Conservation (phyloP, 31 red algal genomes). For the Porphyra umbilicalis region DNA sequence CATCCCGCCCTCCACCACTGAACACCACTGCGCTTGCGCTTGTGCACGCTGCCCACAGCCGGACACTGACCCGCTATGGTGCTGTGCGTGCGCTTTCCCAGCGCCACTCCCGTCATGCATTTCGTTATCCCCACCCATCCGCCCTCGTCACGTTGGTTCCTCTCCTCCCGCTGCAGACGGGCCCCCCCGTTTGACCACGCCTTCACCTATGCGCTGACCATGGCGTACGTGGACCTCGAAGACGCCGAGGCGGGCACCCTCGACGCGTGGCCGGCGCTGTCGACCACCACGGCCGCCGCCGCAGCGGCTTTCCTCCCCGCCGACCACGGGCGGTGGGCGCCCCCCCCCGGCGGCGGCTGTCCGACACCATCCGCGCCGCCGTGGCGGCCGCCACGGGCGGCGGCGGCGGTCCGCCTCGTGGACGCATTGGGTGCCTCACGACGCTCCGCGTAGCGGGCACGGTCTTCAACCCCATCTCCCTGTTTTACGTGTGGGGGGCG, state of each 20-base stretch:
- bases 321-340: conserved; percentile 25
- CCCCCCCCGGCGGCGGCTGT: background rate
- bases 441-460: conserved; percentile 57
- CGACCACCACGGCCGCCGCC: conserved; percentile 5
- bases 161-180: background rate
- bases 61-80: too few relatives aligned
- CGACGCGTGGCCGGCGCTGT: conserved; percentile 56
- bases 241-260: conserved; percentile 39
- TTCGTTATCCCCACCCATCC: background rate
- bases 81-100: too few relatives aligned
- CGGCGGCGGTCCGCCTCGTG: conserved; percentile 10
- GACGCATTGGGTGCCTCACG: conserved; percentile 63
- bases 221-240: conserved; percentile 74
- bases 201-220: conserved; percentile 64
- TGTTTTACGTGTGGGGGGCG: conserved; percentile 78
- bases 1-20: too few relatives aligned
- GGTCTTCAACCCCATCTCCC: conserved; percentile 80
- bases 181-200: conserved; percentile 8
- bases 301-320: conserved; percentile 14
- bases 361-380: conserved; percentile 15
- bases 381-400: conserved; percentile 31
- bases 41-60: too few relatives aligned
- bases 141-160: too few relatives aligned
- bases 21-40: too few relatives aligned
- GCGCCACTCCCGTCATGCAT: too few relatives aligned